Conservation (phyloP, 192 early-diverging fungal genomes). For the Gonapodya prolifera region DNA sequence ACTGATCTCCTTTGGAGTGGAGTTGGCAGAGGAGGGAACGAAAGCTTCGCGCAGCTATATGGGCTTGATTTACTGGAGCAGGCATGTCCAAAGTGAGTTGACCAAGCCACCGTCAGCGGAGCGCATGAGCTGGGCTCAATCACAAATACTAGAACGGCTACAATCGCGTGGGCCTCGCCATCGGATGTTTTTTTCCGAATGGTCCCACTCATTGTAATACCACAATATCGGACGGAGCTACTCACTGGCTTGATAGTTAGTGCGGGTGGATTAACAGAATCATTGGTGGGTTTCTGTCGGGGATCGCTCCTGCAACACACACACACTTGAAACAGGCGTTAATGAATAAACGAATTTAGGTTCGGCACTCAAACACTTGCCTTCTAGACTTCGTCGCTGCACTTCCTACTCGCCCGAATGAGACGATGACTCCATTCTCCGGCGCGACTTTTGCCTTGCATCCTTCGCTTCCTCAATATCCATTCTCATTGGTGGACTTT, state of each 20-base stretch:
- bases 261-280: constrained; percentile 68
- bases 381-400: constrained; percentile 41
- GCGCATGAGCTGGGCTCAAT: neutral
- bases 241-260: constrained; percentile 58
- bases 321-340: too few relatives aligned
- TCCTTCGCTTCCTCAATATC: constrained; percentile 9
- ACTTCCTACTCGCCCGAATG: constrained; percentile 19
- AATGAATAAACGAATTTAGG: too few relatives aligned
- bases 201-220: constrained; percentile 34
- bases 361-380: constrained; percentile 49
- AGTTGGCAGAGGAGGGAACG: constrained; percentile 9
- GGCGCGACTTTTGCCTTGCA: constrained; percentile 6
- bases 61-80: constrained; percentile 3
- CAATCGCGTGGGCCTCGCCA: constrained; percentile 49
- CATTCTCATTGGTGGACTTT: constrained; percentile 25
- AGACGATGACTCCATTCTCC: neutral
- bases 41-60: constrained; percentile 2
- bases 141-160: constrained; percentile 11
- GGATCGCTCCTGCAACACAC: constrained; percentile 44
- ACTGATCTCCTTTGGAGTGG: constrained; percentile 25
- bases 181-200: constrained; percentile 50
- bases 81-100: neutral
- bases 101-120: constrained; percentile 7
- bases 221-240: constrained; percentile 41
- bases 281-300: constrained; percentile 35